Percentiles rank a stretch among this genome's conserved stretches.
Conservation (phyloP, 129 eudicot species). For the Pittosporum tobira region DNA sequence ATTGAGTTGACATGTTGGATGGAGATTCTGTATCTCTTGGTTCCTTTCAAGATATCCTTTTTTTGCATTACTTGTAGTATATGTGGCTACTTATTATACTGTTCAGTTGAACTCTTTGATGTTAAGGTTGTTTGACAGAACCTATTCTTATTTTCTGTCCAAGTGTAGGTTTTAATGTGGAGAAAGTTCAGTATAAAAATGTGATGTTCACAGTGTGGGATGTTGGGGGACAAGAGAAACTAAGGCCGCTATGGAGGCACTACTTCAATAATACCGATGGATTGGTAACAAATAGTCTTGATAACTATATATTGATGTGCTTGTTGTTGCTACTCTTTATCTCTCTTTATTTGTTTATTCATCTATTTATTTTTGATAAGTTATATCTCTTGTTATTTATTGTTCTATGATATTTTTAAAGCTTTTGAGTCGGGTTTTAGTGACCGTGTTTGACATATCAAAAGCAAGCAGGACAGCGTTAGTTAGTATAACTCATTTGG, state of each 20-base stretch:
- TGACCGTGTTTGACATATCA: background rate
- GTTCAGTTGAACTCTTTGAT: background rate
- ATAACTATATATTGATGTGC: background rate
- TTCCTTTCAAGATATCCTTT: background rate
- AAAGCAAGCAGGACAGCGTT: background rate
- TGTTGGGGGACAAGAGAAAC: constrained; percentile 97
- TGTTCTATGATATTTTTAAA: background rate
- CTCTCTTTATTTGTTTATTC: too few relatives aligned
- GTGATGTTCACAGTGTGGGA: constrained; percentile 97
- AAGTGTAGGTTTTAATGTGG: constrained; percentile 92
- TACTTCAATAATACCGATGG: constrained; percentile 96
- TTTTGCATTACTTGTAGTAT: background rate
- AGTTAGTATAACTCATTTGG: too few relatives aligned
- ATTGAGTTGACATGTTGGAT: background rate
- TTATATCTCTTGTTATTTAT: background rate
- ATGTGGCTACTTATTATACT: too few relatives aligned
- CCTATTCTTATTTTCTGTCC: constrained; percentile 1
- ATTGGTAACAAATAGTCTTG: constrained; percentile 40
- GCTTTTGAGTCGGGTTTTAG: background rate
- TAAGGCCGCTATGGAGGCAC: constrained; percentile 98
- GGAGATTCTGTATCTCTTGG: background rate
- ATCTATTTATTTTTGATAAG: background rate
- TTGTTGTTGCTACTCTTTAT: background rate
- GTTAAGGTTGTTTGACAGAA: background rate
- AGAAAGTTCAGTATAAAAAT: constrained; percentile 97